phyloP scores from a whole-genome alignment of 2,329 filamentous ascomycete species.

The Xylariaceae sp. region DNA sequence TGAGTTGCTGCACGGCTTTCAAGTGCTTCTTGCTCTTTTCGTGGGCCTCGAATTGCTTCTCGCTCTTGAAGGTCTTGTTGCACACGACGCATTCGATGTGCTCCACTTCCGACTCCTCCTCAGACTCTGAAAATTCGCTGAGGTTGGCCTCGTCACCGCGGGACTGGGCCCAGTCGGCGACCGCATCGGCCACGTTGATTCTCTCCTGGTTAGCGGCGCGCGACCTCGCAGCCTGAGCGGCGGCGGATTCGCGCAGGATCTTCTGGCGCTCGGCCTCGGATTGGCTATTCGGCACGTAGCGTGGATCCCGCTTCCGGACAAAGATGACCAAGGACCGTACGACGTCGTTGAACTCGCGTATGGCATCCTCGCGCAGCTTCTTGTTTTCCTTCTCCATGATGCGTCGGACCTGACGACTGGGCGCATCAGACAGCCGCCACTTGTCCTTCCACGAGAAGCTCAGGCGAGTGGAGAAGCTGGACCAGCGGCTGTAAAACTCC shows the following conservation, averaged over 20 bases:
- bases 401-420: conserved; percentile 75
- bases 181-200: conserved; percentile 52
- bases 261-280: conserved; percentile 77
- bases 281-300: conserved; percentile 71
- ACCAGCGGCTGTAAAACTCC: conserved; percentile 77
- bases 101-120: conserved; percentile 51
- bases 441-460: conserved; percentile 85
- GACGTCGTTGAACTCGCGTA: conserved; percentile 86
- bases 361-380: conserved; percentile 72
- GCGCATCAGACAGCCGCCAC: conserved; percentile 77
- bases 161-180: conserved; percentile 71
- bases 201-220: conserved; percentile 76
- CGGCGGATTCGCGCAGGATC: conserved; percentile 68
- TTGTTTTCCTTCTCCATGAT: conserved; percentile 95
- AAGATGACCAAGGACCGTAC: conserved; percentile 83
- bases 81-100: conserved; percentile 73
- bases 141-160: conserved; percentile 45
- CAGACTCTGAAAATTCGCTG: conserved; percentile 54
- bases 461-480: conserved; percentile 76
- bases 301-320: conserved; percentile 83
- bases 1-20: conserved; percentile 77
- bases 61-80: conserved; percentile 77
- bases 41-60: conserved; percentile 85
- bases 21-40: conserved; percentile 95
- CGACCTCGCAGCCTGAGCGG: conserved; percentile 77